Evolutionary conservation across 352 stramenopile genomes (phyloP), one percentile per base, ranked within the genome.

Genomic region (Pythium apleroticum): DNA sequence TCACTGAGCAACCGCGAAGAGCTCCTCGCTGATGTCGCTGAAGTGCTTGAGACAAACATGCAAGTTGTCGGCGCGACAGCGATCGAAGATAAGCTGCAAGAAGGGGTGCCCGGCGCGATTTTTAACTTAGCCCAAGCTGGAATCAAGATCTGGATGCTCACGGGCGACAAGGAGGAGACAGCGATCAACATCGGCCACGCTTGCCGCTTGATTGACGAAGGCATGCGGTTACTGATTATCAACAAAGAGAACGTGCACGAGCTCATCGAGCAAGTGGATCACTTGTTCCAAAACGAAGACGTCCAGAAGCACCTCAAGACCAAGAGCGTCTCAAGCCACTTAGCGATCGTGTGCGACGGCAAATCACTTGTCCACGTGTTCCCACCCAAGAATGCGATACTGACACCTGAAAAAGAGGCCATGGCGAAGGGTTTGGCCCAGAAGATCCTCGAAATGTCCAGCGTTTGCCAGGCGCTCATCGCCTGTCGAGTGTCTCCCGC

Each of bases 121-220:
- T 86, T 81, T 30, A 86, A 88, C 45, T 74, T 98, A 4, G 82
- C 86, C 4, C 69, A 88, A 33, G 93, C 92, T 3, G 93, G 93
- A 17, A 97, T 98, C 54, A 96, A 97, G 65, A 86, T 98, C 37
- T 98, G 93, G 91, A 95, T 98, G 76, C 79, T 98, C 25, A 98
- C 94, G 4, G 93, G 93, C 20, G 94, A 98, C 77, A 98, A 98
- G 64, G 73, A 95, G 60, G 94, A 98, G 65, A 98, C 94, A 0
- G 94, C 94, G 24, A 97, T 98, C 66, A 98, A 98, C 65, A 98
- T 98, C 30, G 81, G 79, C 0, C 76, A 89, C 59, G 81, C 82
- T 1, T 93, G 84, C 30, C 79, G 76, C 0, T 64, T 93, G 31
- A 88, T 93, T 24, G 85, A 90, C 64, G 77, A 87, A 49, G 68